Evolutionary conservation across 73 alveolate species (phyloP), one percentile per base, ranked within the genome.

Genomic region (Paramecium pentaurelia): DNA sequence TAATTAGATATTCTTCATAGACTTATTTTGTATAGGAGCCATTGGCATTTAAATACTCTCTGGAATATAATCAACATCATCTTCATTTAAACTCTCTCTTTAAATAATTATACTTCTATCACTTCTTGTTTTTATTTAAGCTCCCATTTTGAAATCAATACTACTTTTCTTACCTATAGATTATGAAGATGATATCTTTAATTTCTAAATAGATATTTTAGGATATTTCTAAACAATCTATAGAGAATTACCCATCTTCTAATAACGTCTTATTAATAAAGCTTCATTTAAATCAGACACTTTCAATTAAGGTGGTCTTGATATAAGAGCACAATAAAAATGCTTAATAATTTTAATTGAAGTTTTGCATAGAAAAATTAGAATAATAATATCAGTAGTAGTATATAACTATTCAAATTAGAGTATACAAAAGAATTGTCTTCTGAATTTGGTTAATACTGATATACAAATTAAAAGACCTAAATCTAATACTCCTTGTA

Each of bases 221-320:
- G 70, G 70, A 54, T 54, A 54, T 22, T 54, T 54, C 36, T 54
- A 54, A 4, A 54, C 32, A 54, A 54, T 54, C 22, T 54, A 54
- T 18, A 54, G 25, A 6, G 70, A 54, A 68, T 25, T 68, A 3
- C 85, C 85, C 85, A 68, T 32, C 10, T 36, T 68, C 10, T 68
- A 9, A 68, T 68, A 68, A 11, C 85, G 25, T 36, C 85, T 68
- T 4, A 68, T 20, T 16, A 68, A 7, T 4, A 68, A 20, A 8
- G 85, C 85, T 68, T 68, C 85, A 68, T 68, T 68, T 8, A 68
- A 16, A 36, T 68, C 85, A 68, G 42, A 36, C 11, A 68, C 85
- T 20, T 68, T 68, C n/a, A 68, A 30, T 36, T 68, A 30, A 14
- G 85, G 85, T 27, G 85, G 85, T 16, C 85, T 32, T 10, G 85